These are phyloP conservation scores for Vanderwaltozyma yarrowii DNA, from an alignment of 805 yeast species.

Conservation along the genomic window DNA sequence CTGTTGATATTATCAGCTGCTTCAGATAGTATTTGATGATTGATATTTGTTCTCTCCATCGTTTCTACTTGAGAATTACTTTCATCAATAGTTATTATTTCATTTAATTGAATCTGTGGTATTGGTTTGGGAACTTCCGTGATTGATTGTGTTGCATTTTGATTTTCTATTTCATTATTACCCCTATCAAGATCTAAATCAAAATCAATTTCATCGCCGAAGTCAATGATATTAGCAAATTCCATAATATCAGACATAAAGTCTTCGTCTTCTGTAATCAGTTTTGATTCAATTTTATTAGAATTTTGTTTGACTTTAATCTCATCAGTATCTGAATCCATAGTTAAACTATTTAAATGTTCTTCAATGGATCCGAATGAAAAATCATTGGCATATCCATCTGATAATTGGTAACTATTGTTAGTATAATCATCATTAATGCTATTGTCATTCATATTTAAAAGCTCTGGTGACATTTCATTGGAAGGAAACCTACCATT, in stretches of 20 bases:
- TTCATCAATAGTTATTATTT: too few species aligned
- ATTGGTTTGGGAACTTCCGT: too few species aligned
- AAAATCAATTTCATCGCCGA: conserved; percentile 32
- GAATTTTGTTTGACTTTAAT: background rate
- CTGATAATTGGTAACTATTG: background rate
- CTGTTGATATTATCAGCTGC: background rate
- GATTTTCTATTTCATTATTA: too few species aligned
- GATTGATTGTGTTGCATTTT: too few species aligned
- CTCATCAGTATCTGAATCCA: conserved; percentile 13
- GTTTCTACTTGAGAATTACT: too few species aligned
- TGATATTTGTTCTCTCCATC: background rate
- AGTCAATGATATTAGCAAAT: conserved; percentile 37
- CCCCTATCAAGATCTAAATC: conserved; percentile 22
- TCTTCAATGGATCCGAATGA: conserved; percentile 23
- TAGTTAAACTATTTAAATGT: conserved; percentile 16
- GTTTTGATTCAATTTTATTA: background rate
- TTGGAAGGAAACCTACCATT: conserved; percentile 25
- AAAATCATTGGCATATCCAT: conserved; percentile 4
- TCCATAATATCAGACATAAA: conserved; percentile 34
- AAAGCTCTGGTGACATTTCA: conserved; percentile 11
- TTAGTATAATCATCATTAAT: background rate
- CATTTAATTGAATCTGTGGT: too few species aligned
- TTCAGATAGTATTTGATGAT: background rate
- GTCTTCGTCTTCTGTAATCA: conserved; percentile 20
- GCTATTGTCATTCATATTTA: background rate